These are phyloP conservation scores for Botrytis pseudocinerea DNA, from an alignment of 2,329 filamentous ascomycete species.

Conservation along the genomic window DNA sequence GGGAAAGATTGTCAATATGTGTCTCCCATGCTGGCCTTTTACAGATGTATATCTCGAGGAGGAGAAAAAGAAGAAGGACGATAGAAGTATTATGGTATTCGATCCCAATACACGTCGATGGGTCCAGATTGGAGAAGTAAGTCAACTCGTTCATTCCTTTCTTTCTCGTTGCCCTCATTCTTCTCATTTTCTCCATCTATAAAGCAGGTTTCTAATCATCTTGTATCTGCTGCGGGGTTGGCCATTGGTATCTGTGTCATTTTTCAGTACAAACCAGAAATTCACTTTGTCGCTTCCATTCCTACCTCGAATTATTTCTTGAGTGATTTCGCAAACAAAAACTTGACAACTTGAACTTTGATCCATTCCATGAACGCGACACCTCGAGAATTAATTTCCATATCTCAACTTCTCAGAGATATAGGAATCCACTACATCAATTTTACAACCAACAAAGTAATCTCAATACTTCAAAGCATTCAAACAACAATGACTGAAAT, in stretches of 20 bases:
- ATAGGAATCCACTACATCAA: neutral
- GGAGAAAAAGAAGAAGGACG: slow-evolving; percentile 26
- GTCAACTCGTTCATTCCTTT: slow-evolving; percentile 16
- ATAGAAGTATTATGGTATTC: slow-evolving; percentile 24
- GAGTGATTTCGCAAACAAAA: neutral
- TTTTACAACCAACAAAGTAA: neutral
- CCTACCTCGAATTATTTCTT: neutral
- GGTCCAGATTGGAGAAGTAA: slow-evolving; percentile 28
- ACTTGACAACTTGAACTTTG: neutral
- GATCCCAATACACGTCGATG: slow-evolving; percentile 29
- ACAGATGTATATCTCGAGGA: slow-evolving; percentile 35
- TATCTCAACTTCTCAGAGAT: neutral
- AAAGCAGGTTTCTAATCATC: neutral
- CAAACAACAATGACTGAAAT: slow-evolving; percentile 44
- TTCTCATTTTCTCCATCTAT: neutral
- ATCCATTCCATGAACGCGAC: neutral
- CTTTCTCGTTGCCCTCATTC: neutral
- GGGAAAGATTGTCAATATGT: slow-evolving; percentile 23
- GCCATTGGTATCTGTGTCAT: neutral
- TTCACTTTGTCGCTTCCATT: neutral
- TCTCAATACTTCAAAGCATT: neutral
- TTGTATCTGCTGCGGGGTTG: neutral
- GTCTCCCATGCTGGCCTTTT: slow-evolving; percentile 34
- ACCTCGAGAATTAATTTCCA: neutral
- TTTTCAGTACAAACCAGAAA: neutral